Evolutionary conservation across 768 basidiomycete genomes (phyloP).

Genomic region (Mycena rosella): DNA sequence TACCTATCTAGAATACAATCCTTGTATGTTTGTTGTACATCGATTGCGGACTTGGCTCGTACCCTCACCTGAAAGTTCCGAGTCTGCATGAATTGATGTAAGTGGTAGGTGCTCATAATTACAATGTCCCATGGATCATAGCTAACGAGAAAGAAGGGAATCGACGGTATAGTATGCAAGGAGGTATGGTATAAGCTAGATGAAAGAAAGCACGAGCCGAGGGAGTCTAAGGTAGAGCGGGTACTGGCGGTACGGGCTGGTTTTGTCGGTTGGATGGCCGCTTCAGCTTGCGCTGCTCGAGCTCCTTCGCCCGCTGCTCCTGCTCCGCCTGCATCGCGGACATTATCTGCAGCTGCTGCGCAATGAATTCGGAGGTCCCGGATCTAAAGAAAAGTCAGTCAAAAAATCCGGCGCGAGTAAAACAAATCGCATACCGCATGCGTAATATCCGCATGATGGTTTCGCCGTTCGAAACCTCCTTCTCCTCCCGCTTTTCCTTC

Average conservation of each 20-base stretch:
- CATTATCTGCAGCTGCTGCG: constrained; percentile 88
- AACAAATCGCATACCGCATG: constrained; percentile 76
- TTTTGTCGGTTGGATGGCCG: constrained; percentile 52
- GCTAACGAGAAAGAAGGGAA: constrained; percentile 6
- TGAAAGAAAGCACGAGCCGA: not conserved
- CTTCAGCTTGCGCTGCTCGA: constrained; percentile 69
- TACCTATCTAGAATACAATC: not conserved
- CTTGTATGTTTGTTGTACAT: not conserved
- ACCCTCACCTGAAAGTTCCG: not conserved
- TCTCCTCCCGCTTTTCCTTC: constrained; percentile 89
- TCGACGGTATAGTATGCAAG: constrained; percentile 32
- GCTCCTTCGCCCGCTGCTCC: constrained; percentile 75
- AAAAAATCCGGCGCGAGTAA: not conserved
- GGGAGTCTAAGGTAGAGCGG: constrained; percentile 7
- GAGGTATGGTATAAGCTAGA: constrained; percentile 31
- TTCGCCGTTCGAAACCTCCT: constrained; percentile 84
- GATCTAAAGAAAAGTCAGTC: constrained; percentile 59
- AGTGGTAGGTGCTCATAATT: constrained; percentile 19
- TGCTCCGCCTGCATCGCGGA: constrained; percentile 86
- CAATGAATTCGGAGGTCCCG: constrained; percentile 87
- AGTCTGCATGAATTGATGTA: constrained; percentile 9
- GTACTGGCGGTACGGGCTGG: constrained; percentile 27
- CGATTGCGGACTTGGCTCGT: not conserved
- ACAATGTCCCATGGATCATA: constrained; percentile 35
- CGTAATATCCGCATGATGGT: constrained; percentile 94